A percentile compares a stretch with the other conserved stretches of the same genome.
Conservation (phyloP, 306 rosid genomes). For the Albizia julibrissin region DNA sequence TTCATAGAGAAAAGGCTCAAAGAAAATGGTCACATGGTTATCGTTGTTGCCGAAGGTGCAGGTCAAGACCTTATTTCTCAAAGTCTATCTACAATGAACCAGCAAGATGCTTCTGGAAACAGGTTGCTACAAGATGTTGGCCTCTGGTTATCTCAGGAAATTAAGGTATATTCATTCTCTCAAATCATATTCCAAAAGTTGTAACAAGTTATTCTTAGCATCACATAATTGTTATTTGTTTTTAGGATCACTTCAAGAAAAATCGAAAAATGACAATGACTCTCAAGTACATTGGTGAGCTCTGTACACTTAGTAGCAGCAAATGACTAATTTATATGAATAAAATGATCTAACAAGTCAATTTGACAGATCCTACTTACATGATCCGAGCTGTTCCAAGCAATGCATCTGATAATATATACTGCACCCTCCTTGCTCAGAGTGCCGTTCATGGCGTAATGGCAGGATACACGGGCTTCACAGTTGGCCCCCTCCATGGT, state of each 20-base stretch:
- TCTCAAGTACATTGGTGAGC: conserved; percentile 63
- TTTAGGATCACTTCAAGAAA: conserved; percentile 53
- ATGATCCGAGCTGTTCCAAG: conserved; percentile 64
- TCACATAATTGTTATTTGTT: not conserved
- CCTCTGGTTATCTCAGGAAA: conserved; percentile 52
- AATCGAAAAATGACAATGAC: conserved; percentile 40
- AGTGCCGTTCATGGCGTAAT: conserved; percentile 63
- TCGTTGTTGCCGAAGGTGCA: conserved; percentile 64
- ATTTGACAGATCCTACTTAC: conserved; percentile 59
- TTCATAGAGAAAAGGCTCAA: conserved; percentile 48
- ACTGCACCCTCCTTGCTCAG: conserved; percentile 59
- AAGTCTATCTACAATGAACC: conserved; percentile 19
- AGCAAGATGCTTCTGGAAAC: conserved; percentile 58
- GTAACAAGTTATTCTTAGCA: not conserved
- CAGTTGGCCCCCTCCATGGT: conserved; percentile 54
- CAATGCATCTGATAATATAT: conserved; percentile 58
- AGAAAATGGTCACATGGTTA: conserved; percentile 63
- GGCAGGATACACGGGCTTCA: conserved; percentile 67
- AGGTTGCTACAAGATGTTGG: conserved; percentile 54
- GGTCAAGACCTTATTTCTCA: conserved; percentile 52
- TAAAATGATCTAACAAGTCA: not conserved
- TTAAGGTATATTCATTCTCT: conserved; percentile 38
- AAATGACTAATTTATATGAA: not conserved
- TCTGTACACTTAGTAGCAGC: not conserved
- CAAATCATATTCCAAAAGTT: not conserved